Evolutionary conservation across 2,329 filamentous ascomycete genomes (phyloP), one percentile per base, ranked within the genome.

Genomic region (Graphilbum ipis-grandicollis): DNA sequence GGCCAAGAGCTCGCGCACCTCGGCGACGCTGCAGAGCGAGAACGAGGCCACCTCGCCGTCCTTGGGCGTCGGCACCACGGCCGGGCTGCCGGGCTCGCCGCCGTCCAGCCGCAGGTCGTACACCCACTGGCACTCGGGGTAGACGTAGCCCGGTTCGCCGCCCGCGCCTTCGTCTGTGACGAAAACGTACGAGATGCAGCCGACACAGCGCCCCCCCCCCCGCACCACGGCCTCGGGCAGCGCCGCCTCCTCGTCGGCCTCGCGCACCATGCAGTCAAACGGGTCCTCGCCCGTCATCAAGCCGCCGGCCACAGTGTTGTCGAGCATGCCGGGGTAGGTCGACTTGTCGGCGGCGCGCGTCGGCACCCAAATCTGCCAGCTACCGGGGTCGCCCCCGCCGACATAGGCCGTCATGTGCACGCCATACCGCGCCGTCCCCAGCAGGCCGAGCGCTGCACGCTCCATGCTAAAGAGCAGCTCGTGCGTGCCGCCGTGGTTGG

Each of bases 21-120:
- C 70, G n/a, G 79, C 71, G 30, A 94, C 66, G 2, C 68, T 75
- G 68, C 74, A 76, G 40, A 94, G 63, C 51, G 73, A 69, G 53
- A 96, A 96, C 42, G 74, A 71, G 50, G 85, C 82, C 5, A 93
- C 90, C 59, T 98, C 90, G 37, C 79, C 76, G 54, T 98, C 90
- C 40, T 79, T 77, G 15, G 88, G 86, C 51, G 67, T 69, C 12
- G 80, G 85, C 26, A 71, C 59, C 4, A 84, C 65, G 18, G n/a
- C 19, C n/a, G n/a, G n/a, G n/a, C n/a, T n/a, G n/a, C n/a, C n/a
- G 5, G 19, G 3, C 14, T 19, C 12, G 41, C 75, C 72, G 5
- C 62, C 56, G 2, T 77, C 69, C 44, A 98, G 61, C 55, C 84
- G 76, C 43, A 96, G 60, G 53, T 98, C 85, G 58, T 90, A 98